Evolutionary conservation across 768 basidiomycete genomes (phyloP), one percentile per base, ranked within the genome.

Genomic region (Hygrophoropsis aurantiaca): DNA sequence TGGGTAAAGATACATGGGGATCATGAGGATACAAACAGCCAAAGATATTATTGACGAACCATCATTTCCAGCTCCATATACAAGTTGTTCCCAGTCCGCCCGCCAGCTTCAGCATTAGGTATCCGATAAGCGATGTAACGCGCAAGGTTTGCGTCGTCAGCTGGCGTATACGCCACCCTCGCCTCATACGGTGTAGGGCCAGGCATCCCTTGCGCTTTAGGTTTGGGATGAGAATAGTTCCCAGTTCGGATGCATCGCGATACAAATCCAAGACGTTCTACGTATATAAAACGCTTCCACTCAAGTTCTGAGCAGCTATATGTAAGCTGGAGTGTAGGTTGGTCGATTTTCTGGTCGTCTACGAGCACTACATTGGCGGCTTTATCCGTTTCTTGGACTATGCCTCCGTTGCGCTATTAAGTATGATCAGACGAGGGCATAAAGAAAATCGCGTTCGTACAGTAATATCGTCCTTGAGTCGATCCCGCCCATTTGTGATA

Each of bases 61-160:
- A 59, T 69, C 24, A 85, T 67, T 1, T 39, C 55, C 50, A 68
- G 67, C 1, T 39, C 55, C 50, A 68, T 53, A 56, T 82, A 85
- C 11, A 80, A 47, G 0, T 23, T 59, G 30, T 74, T 77, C 1
- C 84, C 83, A 36, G 61, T 51, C 21, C 83, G 74, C 4, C 79
- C 80, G 10, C 57, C 56, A 1, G 23, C 5, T 4, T 55, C 56
- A 33, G 53, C 13, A 30, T 47, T 19, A 3, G 80, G 79, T 34
- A 70, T 74, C 39, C 74, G 62, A 42, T 52, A 71, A 18, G 82
- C 80, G 44, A 85, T 49, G 46, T 76, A 82, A 57, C 71, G 68
- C 4, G 73, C 61, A 2, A 82, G 71, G 5, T 69, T 51, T 0
- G 49, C 47, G 42, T 77, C 71, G 5, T 82, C 81, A 0, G 73